Evolutionary conservation across 345 rosid genomes (phyloP), one percentile per base, ranked within the genome.

Genomic region (Diplotaxis tenuifolia): DNA sequence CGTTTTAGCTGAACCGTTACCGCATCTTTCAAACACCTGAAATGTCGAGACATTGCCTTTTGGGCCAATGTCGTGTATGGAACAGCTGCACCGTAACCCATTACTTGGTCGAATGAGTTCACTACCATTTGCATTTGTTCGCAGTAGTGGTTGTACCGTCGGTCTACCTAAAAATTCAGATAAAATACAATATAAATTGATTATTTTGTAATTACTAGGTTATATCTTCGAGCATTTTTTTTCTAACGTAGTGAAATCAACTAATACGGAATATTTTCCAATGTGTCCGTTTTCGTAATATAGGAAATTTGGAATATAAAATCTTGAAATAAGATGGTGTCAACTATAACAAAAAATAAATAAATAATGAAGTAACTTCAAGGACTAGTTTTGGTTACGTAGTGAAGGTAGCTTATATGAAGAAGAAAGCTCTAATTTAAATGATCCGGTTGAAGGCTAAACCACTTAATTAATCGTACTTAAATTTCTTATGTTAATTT

Each of bases 31-130:
- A 96, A 76, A 75, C 98, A 88, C 61, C 99, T 83, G 61, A 96
- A 96, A 68, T 96, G 99, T 79, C 94, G 85, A 71, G 99, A 96
- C 98, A 96, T 96, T 62, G 99, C 99, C 83, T 89, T 96, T 1
- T 90, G 88, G 27, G 99, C 99, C 56, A 96, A 76, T 53, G 97
- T 88, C 8, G 96, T 92, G 79, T 96, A 96, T 6, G 87, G 97
- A 0, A 79, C 71, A 0, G 97, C 98, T 0, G 99, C 84, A 0
- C 96, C 97, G 7, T 64, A 56, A 6, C 99, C 99, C 2, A 97
- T 91, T 63, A 88, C 87, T 1, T 87, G 87, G 75, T 96, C 98
- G 67, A 96, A 92, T 9, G 91, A 84, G 47, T 93, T 83, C 20
- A 89, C 96, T 59, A 92, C 92, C 12, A 92, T 85, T 68, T 88